A percentile compares a stretch with the other conserved stretches of the same genome.
Conservation (phyloP, 2,329 filamentous ascomycete genomes). For the Phialophora chinensis region DNA sequence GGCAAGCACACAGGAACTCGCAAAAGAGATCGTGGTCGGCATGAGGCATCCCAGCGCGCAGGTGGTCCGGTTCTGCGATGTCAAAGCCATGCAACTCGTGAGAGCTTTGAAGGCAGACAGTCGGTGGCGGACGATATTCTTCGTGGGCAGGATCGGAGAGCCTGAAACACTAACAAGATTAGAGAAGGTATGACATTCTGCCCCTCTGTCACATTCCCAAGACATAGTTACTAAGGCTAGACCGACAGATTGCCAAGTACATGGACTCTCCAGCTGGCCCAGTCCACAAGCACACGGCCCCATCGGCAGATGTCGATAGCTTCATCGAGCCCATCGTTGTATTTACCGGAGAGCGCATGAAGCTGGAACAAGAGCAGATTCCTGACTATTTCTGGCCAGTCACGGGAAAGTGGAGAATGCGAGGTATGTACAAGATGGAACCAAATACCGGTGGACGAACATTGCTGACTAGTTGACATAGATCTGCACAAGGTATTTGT, state of each 20-base stretch:
- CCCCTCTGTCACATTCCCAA: not conserved
- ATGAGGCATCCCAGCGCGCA: conserved; percentile 62
- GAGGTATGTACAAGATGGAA: conserved; percentile 49
- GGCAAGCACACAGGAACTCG: conserved; percentile 46
- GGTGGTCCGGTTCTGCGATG: conserved; percentile 66
- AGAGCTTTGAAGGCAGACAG: conserved; percentile 59
- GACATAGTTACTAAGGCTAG: not conserved
- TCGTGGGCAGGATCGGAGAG: conserved; percentile 52
- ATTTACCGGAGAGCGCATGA: conserved; percentile 55
- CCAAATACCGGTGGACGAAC: not conserved
- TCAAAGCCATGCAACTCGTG: conserved; percentile 60
- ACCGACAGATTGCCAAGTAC: conserved; percentile 48
- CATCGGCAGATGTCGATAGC: conserved; percentile 55
- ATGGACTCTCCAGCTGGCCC: conserved; percentile 51
- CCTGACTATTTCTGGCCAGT: conserved; percentile 63
- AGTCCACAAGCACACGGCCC: conserved; percentile 52
- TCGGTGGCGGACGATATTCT: conserved; percentile 59
- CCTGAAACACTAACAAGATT: conserved; percentile 43
- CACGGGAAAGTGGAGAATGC: conserved; percentile 61
- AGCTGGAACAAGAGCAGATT: conserved; percentile 60
- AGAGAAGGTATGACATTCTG: conserved; percentile 45
- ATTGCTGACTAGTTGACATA: conserved; percentile 39
- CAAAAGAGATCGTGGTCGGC: conserved; percentile 50
- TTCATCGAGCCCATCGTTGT: conserved; percentile 65
- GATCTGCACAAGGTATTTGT: conserved; percentile 65